Evolutionary conservation across 805 yeast genomes (phyloP).

Genomic region (Metschnikowia henanensis): DNA sequence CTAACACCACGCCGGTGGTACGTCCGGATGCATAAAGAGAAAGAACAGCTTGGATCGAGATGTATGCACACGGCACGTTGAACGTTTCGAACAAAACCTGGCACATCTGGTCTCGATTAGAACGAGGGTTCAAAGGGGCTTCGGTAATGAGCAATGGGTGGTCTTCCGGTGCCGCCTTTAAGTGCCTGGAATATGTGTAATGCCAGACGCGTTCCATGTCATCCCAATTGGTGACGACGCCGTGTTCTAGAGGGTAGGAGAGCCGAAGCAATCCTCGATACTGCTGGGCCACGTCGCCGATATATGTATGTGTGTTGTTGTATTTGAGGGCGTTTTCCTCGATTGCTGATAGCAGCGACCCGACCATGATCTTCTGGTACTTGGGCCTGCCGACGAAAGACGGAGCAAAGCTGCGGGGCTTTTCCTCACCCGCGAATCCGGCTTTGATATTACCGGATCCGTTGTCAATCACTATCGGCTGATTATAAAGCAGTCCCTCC

Average conservation of each 20-base stretch:
- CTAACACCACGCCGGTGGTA: conserved; percentile 88
- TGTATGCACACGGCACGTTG: conserved; percentile 73
- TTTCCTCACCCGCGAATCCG: conserved; percentile 92
- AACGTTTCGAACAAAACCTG: conserved; percentile 72
- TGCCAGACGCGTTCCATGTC: conserved; percentile 86
- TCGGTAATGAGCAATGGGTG: conserved; percentile 90
- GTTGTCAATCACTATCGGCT: conserved; percentile 47
- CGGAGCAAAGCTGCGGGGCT: conserved; percentile 66
- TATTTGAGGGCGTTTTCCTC: conserved; percentile 18
- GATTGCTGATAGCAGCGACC: conserved; percentile 25
- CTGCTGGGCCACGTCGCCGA: conserved; percentile 76
- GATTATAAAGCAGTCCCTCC: conserved; percentile 36
- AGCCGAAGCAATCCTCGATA: conserved; percentile 75
- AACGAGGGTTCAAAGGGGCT: conserved; percentile 76
- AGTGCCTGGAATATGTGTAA: conserved; percentile 56
- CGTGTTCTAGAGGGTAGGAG: conserved; percentile 75
- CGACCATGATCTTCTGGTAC: conserved; percentile 79
- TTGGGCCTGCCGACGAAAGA: conserved; percentile 79
- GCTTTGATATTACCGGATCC: conserved; percentile 87
- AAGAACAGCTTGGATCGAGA: conserved; percentile 74
- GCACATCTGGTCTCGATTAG: conserved; percentile 59
- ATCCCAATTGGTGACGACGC: conserved; percentile 78
- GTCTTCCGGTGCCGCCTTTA: conserved; percentile 64
- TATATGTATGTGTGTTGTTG: conserved; percentile 50
- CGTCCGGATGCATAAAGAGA: conserved; percentile 85